phyloP scores from a whole-genome alignment of 2,329 filamentous ascomycete species.

The Stemphylium vesicarium region DNA sequence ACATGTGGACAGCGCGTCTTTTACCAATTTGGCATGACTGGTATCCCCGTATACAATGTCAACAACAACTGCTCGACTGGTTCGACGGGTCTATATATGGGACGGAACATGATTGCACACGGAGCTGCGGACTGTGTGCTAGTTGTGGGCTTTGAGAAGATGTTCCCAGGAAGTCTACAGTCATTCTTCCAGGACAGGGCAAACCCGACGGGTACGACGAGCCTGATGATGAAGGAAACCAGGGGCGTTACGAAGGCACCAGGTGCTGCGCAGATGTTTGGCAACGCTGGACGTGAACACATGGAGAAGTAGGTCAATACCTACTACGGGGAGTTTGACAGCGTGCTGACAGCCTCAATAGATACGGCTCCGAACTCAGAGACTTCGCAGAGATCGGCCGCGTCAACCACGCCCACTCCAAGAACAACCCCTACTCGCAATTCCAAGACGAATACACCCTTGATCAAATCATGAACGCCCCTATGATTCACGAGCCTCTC shows the following conservation, averaged over 20 bases:
- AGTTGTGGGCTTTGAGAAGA: conserved; percentile 97
- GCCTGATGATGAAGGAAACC: conserved; percentile 81
- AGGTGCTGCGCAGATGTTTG: conserved; percentile 90
- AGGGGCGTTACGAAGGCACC: conserved; percentile 82
- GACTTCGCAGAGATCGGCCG: conserved; percentile 96
- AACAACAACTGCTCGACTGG: conserved; percentile 99
- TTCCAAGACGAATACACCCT: conserved; percentile 91
- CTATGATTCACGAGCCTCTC: conserved; percentile 83
- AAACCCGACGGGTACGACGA: conserved; percentile 76
- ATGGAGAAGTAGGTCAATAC: conserved; percentile 77
- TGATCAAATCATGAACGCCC: conserved; percentile 76
- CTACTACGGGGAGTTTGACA: neutral
- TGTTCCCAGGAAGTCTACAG: conserved; percentile 89
- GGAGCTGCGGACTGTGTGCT: conserved; percentile 87
- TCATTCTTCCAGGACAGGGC: conserved; percentile 83
- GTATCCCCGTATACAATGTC: conserved; percentile 95
- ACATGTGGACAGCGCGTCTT: conserved; percentile 96
- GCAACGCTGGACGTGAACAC: conserved; percentile 91
- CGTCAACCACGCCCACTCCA: conserved; percentile 90
- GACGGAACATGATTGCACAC: conserved; percentile 75
- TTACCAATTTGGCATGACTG: conserved; percentile 98
- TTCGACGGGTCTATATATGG: conserved; percentile 88
- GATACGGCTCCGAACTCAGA: conserved; percentile 78
- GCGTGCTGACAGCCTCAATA: conserved; percentile 45
- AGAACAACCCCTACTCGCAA: conserved; percentile 95